Evolutionary conservation across 495 filamentous ascomycete genomes (phyloP).

Genomic region (Penicillium lagena): DNA sequence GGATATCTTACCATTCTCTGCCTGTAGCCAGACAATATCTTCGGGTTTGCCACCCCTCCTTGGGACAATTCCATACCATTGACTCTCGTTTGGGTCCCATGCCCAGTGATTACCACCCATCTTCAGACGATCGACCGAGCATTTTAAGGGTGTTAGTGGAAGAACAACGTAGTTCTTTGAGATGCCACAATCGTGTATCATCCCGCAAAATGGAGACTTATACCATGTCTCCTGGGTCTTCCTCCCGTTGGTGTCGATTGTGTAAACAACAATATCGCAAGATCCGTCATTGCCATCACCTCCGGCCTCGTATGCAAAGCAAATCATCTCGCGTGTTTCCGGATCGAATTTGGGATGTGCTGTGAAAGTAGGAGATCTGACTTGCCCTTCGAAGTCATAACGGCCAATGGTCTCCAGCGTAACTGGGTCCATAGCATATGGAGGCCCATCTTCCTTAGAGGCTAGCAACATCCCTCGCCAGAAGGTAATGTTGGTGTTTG

Average conservation of each 20-base stretch:
- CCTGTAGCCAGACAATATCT: slow-evolving; percentile 31
- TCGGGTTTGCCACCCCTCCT: slow-evolving; percentile 38
- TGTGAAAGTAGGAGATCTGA: slow-evolving; percentile 46
- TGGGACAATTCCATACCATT: slow-evolving; percentile 44
- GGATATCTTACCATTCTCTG: slow-evolving; percentile 1
- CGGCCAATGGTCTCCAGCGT: slow-evolving; percentile 49
- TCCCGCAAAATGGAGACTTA: slow-evolving; percentile 43
- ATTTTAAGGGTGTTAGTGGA: slow-evolving; percentile 42
- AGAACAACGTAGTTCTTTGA: slow-evolving; percentile 45
- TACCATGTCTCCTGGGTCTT: slow-evolving; percentile 43
- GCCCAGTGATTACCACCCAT: slow-evolving; percentile 47
- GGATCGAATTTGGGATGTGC: slow-evolving; percentile 59
- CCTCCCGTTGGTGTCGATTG: slow-evolving; percentile 32
- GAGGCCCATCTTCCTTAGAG: slow-evolving; percentile 48
- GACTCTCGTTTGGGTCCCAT: slow-evolving; percentile 45
- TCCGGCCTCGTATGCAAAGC: slow-evolving; percentile 42
- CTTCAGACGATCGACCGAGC: slow-evolving; percentile 42
- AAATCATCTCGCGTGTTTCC: slow-evolving; percentile 48
- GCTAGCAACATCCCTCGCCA: slow-evolving; percentile 47
- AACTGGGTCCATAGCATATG: slow-evolving; percentile 49
- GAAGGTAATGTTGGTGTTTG: slow-evolving; percentile 51
- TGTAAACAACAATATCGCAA: slow-evolving; percentile 41
- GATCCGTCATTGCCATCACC: slow-evolving; percentile 21
- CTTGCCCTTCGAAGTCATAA: slow-evolving; percentile 53
- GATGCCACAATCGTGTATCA: slow-evolving; percentile 50